Conservation (phyloP, 495 filamentous ascomycete species). For the Penicillium simplicissimum region DNA sequence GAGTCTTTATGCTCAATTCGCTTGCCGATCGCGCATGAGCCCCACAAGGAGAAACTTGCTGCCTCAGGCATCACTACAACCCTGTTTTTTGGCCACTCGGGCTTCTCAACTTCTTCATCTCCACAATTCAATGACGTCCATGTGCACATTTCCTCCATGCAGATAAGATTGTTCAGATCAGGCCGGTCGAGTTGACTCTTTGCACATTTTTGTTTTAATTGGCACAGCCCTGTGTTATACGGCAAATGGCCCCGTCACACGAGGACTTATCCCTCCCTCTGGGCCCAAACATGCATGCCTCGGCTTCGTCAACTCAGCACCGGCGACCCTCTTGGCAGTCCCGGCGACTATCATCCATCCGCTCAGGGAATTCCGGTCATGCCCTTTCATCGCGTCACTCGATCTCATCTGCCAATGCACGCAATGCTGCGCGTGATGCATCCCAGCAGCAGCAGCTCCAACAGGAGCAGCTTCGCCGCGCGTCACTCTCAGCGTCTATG, state of each 20-base stretch:
- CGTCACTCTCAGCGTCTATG: conserved; percentile 16
- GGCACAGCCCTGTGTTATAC: neutral
- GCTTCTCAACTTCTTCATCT: conserved; percentile 17
- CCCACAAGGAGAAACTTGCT: conserved; percentile 1
- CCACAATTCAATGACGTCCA: conserved; percentile 7
- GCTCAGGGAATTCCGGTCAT: conserved; percentile 21
- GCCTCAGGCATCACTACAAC: conserved; percentile 23
- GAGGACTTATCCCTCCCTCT: conserved; percentile 25
- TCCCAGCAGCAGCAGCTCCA: conserved; percentile 2
- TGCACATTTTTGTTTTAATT: neutral
- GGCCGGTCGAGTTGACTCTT: neutral
- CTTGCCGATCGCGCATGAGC: neutral
- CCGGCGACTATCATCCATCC: conserved; percentile 23
- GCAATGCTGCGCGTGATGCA: conserved; percentile 7
- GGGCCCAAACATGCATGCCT: conserved; percentile 31
- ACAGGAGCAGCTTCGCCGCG: conserved; percentile 10
- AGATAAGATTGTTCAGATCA: neutral
- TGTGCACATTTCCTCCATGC: neutral
- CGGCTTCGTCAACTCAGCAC: conserved; percentile 26
- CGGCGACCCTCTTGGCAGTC: conserved; percentile 38
- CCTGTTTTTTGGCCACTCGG: conserved; percentile 9
- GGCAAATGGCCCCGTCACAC: conserved; percentile 21
- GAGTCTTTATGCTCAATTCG: too few species aligned
- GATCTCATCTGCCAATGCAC: conserved; percentile 13
- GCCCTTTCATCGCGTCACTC: conserved; percentile 16